Evolutionary conservation across 208 protist species (phyloP), one percentile per base, ranked within the genome.

Genomic region (Herpetomonas samuelpessoai): DNA sequence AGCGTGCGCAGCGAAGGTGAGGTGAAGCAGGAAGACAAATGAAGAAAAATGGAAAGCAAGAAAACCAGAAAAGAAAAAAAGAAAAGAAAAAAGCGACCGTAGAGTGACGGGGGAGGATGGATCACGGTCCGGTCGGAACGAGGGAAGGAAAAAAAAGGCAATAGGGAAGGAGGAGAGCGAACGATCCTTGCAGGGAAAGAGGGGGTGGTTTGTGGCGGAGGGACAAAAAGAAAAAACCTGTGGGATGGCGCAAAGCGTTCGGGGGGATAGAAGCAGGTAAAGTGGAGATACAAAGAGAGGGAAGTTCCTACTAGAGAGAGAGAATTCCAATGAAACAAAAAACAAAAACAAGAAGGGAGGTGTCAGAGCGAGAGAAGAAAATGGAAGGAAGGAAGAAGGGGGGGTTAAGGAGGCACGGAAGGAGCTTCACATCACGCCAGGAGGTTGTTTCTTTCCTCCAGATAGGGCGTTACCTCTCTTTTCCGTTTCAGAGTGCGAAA

Each of bases 371-470:
- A 14, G 27, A 28, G 27, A 49, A 28, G 41, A 39, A 66, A 10
- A 41, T 22, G 27, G 54, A 25, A 46, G 21, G 65, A 51, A 59
- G 50, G 65, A 64, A 62, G 38, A 57, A 60, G 2, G 49, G 49
- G 67, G 19, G 38, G 22, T 12, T 50, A 61, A 50, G 19, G 26
- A n/a, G n/a, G n/a, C n/a, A n/a, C n/a, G n/a, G n/a, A n/a, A n/a
- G n/a, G n/a, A n/a, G n/a, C n/a, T n/a, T n/a, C n/a, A n/a, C n/a
- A n/a, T n/a, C n/a, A n/a, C n/a, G n/a, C n/a, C n/a, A n/a, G n/a
- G n/a, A n/a, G n/a, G n/a, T n/a, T n/a, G n/a, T n/a, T n/a, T n/a
- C n/a, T n/a, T n/a, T n/a, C n/a, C n/a, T n/a, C n/a, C n/a, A n/a
- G n/a, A n/a, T n/a, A n/a, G n/a, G n/a, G n/a, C n/a, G n/a, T n/a